phyloP scores from a whole-genome alignment of 441 rosid species.

The Croton setiger region DNA sequence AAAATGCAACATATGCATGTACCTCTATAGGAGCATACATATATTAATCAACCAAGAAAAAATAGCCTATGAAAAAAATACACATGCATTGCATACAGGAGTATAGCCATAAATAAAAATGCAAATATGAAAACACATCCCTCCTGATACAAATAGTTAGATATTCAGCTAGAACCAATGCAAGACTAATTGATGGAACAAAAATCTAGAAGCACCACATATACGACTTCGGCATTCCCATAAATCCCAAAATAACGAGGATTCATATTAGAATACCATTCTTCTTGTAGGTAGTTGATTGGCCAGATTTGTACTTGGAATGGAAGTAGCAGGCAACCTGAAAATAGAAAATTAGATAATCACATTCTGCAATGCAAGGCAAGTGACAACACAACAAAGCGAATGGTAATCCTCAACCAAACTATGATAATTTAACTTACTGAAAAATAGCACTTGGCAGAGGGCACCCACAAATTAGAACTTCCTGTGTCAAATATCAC shows the following conservation, averaged over 20 bases:
- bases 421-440: slow-evolving; percentile 34
- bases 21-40: too few relatives aligned
- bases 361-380: not conserved
- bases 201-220: not conserved
- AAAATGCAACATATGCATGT: not conserved
- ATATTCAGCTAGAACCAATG: not conserved
- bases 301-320: slow-evolving; percentile 59
- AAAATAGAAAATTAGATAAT: slow-evolving; percentile 13
- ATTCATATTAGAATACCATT: slow-evolving; percentile 46
- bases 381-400: not conserved
- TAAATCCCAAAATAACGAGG: not conserved
- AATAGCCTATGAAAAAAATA: too few relatives aligned
- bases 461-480: slow-evolving; percentile 87
- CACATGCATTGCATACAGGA: not conserved
- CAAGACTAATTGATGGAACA: not conserved
- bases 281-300: slow-evolving; percentile 58
- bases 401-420: not conserved
- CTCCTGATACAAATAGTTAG: not conserved
- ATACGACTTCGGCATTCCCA: not conserved
- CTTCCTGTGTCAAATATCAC: slow-evolving; percentile 92
- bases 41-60: not conserved
- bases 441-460: slow-evolving; percentile 76
- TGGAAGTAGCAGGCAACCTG: slow-evolving; percentile 79
- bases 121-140: not conserved
- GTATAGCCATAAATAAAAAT: not conserved